Conservation (phyloP, 1,284 basidiomycete species). For the Puccinia coronata region DNA sequence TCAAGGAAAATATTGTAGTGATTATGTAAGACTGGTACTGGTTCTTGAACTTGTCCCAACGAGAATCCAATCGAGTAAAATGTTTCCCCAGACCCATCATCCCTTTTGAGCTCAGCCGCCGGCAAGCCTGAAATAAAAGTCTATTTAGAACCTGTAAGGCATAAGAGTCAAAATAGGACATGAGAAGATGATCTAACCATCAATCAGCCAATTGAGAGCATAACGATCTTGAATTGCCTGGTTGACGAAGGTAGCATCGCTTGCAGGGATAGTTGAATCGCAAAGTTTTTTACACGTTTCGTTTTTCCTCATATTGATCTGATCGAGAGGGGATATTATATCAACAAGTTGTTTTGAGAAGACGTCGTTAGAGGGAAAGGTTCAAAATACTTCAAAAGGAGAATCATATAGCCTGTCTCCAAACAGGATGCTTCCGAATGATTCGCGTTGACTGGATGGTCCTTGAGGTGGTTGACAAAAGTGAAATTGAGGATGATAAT, state of each 20-base stretch:
- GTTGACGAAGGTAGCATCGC: conserved; percentile 82
- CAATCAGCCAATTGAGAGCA: conserved; percentile 74
- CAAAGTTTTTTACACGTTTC: conserved; percentile 77
- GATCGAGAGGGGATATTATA: conserved; percentile 48
- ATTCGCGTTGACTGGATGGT: conserved; percentile 74
- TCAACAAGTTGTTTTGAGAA: conserved; percentile 2
- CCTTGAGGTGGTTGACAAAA: conserved; percentile 85
- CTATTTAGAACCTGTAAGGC: background rate
- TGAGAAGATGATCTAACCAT: conserved; percentile 18
- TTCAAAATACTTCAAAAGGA: conserved; percentile 71
- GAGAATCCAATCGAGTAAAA: conserved; percentile 68
- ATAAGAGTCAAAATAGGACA: background rate
- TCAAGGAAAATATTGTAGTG: conserved; percentile 82
- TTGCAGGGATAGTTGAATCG: conserved; percentile 65
- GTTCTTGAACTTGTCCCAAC: conserved; percentile 56
- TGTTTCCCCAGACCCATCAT: conserved; percentile 72
- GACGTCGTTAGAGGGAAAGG: background rate
- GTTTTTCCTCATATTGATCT: conserved; percentile 75
- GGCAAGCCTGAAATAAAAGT: conserved; percentile 78
- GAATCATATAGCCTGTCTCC: conserved; percentile 94
- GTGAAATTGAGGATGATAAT: conserved; percentile 79
- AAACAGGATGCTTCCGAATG: conserved; percentile 87
- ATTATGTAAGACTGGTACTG: conserved; percentile 75
- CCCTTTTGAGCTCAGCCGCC: conserved; percentile 77
- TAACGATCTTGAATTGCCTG: conserved; percentile 89